Conservation (phyloP, 1,284 basidiomycete genomes). For the Puccinia polysora region DNA sequence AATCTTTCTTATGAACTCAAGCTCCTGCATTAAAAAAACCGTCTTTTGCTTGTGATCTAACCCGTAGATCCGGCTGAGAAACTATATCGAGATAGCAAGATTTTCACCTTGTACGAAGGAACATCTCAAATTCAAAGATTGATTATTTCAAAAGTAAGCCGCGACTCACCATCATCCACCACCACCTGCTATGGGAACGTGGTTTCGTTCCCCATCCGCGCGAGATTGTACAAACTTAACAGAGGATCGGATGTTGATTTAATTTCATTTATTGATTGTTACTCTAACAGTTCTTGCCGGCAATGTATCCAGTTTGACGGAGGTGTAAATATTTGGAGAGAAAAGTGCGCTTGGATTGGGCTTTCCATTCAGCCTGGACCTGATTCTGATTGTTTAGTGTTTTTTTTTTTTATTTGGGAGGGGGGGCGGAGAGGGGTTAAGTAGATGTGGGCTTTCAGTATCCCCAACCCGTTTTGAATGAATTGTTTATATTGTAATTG, state of each 20-base stretch:
- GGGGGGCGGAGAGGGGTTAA: no score
- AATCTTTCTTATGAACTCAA: neutral
- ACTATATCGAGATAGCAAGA: conserved; percentile 53
- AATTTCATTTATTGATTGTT: neutral
- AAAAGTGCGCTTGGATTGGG: neutral
- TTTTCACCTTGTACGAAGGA: conserved; percentile 55
- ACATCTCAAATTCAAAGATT: conserved; percentile 55
- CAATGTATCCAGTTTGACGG: conserved; percentile 31
- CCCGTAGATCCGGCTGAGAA: conserved; percentile 44
- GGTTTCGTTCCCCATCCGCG: no score
- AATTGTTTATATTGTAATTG: no score
- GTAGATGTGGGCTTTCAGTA: no score
- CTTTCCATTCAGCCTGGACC: neutral
- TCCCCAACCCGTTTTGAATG: no score
- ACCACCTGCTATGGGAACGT: no score
- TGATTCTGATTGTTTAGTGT: no score
- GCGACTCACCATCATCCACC: no score
- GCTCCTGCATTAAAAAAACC: no score
- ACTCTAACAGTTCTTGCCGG: conserved; percentile 16
- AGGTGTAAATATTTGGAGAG: neutral
- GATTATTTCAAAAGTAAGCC: conserved; percentile 52
- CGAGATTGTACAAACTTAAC: neutral
- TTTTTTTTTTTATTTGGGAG: no score
- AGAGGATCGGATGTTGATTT: neutral
- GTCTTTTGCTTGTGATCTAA: neutral